These are phyloP conservation scores for Golubevia pallescens DNA, from an alignment of 1,284 basidiomycete species.

Conservation along the genomic window DNA sequence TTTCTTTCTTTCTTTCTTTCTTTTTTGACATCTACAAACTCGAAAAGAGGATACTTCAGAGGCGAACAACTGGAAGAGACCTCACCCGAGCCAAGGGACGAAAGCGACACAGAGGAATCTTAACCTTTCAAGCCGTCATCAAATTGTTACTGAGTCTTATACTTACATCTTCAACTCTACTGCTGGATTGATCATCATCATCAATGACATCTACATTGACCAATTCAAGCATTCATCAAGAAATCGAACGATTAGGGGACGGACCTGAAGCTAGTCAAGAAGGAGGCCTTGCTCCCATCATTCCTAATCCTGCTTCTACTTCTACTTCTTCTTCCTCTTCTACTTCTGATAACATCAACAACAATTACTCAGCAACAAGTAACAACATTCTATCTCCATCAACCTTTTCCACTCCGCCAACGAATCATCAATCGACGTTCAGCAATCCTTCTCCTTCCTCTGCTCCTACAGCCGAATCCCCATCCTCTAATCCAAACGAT, in stretches of 20 bases:
- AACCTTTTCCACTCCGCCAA: not conserved
- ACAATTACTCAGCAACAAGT: constrained; percentile 1
- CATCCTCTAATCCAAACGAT: not conserved
- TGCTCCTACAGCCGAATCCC: constrained; percentile 1
- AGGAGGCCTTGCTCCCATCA: not conserved
- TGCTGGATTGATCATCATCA: constrained; percentile 6
- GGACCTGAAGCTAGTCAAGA: too few species aligned
- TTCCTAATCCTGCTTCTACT: not conserved
- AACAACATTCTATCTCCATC: not conserved
- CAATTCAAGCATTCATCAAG: constrained; percentile 28
- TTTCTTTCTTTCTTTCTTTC: too few species aligned
- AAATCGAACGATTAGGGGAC: not conserved
- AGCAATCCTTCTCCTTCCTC: constrained; percentile 1
- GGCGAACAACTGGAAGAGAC: too few species aligned
- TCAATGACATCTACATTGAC: constrained; percentile 19
- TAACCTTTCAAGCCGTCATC: too few species aligned
- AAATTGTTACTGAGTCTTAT: not conserved
- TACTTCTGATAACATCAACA: constrained; percentile 2
- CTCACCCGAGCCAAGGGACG: too few species aligned
- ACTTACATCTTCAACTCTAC: constrained; percentile 10
- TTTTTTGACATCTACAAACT: too few species aligned
- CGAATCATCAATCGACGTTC: constrained; percentile 1
- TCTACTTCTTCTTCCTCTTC: constrained; percentile 1
- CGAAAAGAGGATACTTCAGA: too few species aligned
- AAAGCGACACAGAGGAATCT: too few species aligned